Base-by-base conservation (phyloP, 2,329 filamentous ascomycete genomes). In the Chrysoporthe puriensis region DNA sequence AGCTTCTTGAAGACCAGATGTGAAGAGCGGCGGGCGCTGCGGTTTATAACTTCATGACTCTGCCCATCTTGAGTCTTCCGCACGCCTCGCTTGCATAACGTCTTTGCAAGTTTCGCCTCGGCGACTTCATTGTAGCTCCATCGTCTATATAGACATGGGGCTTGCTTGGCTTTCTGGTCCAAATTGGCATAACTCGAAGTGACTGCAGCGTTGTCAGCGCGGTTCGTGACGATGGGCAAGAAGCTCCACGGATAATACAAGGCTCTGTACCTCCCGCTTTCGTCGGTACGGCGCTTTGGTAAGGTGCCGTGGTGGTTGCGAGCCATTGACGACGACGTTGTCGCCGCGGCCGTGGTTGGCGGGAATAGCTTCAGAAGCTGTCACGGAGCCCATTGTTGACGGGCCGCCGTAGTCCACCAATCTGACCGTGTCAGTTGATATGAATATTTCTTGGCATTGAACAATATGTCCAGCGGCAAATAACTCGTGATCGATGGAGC, bases 401-500 rank as follows among this genome's bases (percentile, higher is more conserved):
- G 59, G 59, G 42, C 48, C 21, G 42, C 59, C 14, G 59, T 26
- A 61, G 42, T 61, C 59, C 59, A 61, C 59, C 59, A 61, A 61
- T 61, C 42, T 61, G 21, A 40, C 40, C 43, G 14, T 48, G 59
- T 36, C 43, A 61, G 21, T 36, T n/a, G 59, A 46, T 21, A n/a
- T 32, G 7, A 16, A 18, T 8, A 48, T 18, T 14, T 40, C 59
- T 61, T 61, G 59, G 59, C 59, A 46, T 16, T 16, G 21, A 32
- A 60, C 18, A n/a, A 18, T n/a, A 13, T 43, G 36, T 4, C 57
- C 34, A 43, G 13, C 36, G 36, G 36, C 8, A 43, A 32, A 60
- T 42, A 26, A 21, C 21, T 21, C 40, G 36, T 58, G 34, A 42
- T 40, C 40, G 40, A 43, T 26, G 32, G 21, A 43, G 3, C 6